Evolutionary conservation across 768 basidiomycete genomes (phyloP).

Genomic region (Infundibulicybe gibba): DNA sequence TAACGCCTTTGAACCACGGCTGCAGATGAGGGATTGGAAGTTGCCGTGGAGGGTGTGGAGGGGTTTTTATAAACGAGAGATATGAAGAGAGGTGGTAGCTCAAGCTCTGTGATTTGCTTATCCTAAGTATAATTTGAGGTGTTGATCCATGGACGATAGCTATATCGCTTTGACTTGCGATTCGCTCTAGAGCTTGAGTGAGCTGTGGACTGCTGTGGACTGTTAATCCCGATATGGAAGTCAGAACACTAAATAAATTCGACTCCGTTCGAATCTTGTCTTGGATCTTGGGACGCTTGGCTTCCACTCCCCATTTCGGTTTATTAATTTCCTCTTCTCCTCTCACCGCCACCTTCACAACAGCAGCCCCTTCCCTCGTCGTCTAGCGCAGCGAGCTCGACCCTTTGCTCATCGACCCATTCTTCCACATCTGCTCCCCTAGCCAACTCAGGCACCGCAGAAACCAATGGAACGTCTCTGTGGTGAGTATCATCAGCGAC

Average conservation of each 20-base stretch:
- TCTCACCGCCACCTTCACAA: constrained; percentile 19
- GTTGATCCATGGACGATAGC: no score
- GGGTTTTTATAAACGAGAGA: constrained; percentile 33
- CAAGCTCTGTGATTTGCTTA: constrained; percentile 10
- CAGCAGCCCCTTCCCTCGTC: constrained; percentile 11
- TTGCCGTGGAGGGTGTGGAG: constrained; percentile 68
- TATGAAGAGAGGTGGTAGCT: constrained; percentile 19
- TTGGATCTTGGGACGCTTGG: constrained; percentile 15
- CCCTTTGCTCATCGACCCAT: constrained; percentile 7
- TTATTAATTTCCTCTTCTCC: constrained; percentile 2
- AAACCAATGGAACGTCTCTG: constrained; percentile 60
- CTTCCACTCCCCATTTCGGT: constrained; percentile 18
- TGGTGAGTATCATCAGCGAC: constrained; percentile 36
- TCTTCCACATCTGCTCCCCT: constrained; percentile 7
- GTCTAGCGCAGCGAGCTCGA: constrained; percentile 4
- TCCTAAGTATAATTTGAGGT: no score
- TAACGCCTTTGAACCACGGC: constrained; percentile 60
- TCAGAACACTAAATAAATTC: constrained; percentile 36
- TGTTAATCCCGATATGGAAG: constrained; percentile 9
- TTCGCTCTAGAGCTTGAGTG: no score
- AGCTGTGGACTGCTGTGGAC: no score
- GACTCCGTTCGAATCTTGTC: constrained; percentile 39
- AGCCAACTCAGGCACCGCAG: constrained; percentile 11
- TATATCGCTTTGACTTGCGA: no score
- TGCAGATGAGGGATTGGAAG: constrained; percentile 72